Evolutionary conservation across 176 grass and related monocot species (phyloP).

Genomic region (Eleusine indica): DNA sequence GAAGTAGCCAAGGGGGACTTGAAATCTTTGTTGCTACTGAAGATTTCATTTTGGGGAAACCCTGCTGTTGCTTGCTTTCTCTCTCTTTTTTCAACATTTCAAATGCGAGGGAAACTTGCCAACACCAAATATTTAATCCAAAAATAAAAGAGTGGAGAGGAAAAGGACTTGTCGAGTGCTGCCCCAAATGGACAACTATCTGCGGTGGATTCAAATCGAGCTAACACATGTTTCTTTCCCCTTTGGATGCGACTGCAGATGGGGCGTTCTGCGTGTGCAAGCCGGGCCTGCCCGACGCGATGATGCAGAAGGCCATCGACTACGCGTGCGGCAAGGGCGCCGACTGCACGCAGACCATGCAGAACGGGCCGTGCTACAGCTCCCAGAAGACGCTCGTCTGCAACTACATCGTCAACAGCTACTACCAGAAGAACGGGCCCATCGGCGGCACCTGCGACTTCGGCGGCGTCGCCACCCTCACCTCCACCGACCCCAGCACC

Average conservation of each 20-base stretch:
- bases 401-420: constrained; percentile 81
- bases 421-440: constrained; percentile 65
- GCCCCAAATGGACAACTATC: too few species aligned
- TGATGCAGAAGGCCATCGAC: constrained; percentile 78
- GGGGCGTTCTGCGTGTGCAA: constrained; percentile 82
- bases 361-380: constrained; percentile 53
- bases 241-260: constrained; percentile 28
- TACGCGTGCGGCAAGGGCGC: constrained; percentile 86
- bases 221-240: not conserved
- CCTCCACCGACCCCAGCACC: constrained; percentile 55
- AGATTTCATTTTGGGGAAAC: too few species aligned
- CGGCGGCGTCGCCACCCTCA: constrained; percentile 50
- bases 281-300: constrained; percentile 19
- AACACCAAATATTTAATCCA: not conserved
- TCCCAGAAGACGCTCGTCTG: constrained; percentile 58
- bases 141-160: too few species aligned
- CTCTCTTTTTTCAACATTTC: not conserved
- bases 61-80: too few species aligned
- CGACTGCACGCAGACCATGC: constrained; percentile 59
- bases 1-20: too few species aligned
- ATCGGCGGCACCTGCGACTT: constrained; percentile 70
- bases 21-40: too few species aligned
- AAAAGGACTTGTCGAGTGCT: too few species aligned
- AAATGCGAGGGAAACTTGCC: not conserved
- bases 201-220: not conserved